Conservation (phyloP, 805 yeast genomes). For the Zygosaccharomyces bisporus region DNA sequence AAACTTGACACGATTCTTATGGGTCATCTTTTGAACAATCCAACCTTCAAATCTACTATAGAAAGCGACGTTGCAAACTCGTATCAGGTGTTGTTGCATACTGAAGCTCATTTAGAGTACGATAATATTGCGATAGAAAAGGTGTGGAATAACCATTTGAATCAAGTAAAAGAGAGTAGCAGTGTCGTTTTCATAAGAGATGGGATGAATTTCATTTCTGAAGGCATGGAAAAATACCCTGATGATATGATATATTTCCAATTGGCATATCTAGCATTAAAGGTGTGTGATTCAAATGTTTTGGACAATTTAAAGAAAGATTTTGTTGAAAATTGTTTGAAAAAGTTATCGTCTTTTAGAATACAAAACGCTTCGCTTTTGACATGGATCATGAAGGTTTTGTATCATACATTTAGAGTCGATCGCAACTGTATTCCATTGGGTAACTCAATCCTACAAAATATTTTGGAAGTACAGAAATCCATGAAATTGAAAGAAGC, state of each 20-base stretch:
- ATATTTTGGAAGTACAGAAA: conserved; percentile 7
- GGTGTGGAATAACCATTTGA: conserved; percentile 42
- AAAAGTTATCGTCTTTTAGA: not conserved
- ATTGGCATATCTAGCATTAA: conserved; percentile 18
- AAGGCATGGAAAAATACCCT: conserved; percentile 2
- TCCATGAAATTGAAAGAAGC: conserved; percentile 1
- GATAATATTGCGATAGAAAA: conserved; percentile 33
- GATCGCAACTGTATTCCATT: conserved; percentile 12
- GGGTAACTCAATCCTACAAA: conserved; percentile 9
- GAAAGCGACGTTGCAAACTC: conserved; percentile 38
- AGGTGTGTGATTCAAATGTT: conserved; percentile 1
- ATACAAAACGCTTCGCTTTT: conserved; percentile 1
- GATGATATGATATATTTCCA: conserved; percentile 12
- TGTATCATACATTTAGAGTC: conserved; percentile 22
- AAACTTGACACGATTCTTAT: conserved; percentile 27
- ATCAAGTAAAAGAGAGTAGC: conserved; percentile 37
- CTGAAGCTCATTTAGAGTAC: conserved; percentile 12
- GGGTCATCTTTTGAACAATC: conserved; percentile 43
- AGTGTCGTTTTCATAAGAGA: conserved; percentile 16
- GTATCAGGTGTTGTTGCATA: conserved; percentile 12
- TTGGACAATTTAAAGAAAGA: not conserved
- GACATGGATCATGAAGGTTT: conserved; percentile 35
- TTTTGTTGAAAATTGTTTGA: conserved; percentile 8
- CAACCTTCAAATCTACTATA: conserved; percentile 50
- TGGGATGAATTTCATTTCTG: conserved; percentile 1